phyloP scores from a whole-genome alignment of 352 stramenopile genomes.

The Nothophytophthora sp. region DNA sequence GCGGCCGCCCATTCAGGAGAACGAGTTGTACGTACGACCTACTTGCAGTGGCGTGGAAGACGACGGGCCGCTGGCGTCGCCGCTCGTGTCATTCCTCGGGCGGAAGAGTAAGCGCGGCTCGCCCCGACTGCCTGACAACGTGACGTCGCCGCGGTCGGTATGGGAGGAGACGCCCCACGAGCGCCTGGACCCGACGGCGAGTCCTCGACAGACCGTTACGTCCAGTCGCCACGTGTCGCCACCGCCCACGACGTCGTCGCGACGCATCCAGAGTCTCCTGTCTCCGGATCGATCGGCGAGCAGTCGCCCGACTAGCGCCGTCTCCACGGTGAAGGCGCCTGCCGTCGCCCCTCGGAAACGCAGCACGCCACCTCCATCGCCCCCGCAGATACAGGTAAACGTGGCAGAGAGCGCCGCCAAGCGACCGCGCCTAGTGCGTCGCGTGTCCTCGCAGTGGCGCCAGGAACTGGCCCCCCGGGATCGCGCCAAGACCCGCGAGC shows the following conservation, averaged over 20 bases:
- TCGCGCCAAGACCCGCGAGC: constrained; percentile 58
- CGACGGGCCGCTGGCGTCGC: constrained; percentile 14
- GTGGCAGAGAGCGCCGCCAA: constrained; percentile 14
- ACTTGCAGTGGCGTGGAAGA: constrained; percentile 16
- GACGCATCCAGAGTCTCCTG: constrained; percentile 29
- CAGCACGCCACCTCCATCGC: constrained; percentile 11
- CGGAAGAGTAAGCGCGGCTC: constrained; percentile 38
- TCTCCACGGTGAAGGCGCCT: constrained; percentile 16
- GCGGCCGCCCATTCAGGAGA: constrained; percentile 4
- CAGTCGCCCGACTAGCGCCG: no score
- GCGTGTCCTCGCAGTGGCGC: constrained; percentile 56
- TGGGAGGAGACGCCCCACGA: constrained; percentile 38
- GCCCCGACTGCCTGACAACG: constrained; percentile 21
- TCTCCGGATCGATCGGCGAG: constrained; percentile 19
- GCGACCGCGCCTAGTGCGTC: constrained; percentile 41
- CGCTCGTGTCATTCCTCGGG: constrained; percentile 33
- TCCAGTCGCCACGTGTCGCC: constrained; percentile 14
- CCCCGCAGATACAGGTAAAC: constrained; percentile 5
- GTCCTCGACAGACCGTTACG: constrained; percentile 22
- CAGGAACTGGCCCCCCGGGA: constrained; percentile 56
- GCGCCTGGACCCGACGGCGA: constrained; percentile 33
- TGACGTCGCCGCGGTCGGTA: constrained; percentile 39
- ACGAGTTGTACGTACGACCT: constrained; percentile 5
- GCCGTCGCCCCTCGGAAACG: constrained; percentile 14
- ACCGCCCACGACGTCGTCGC: constrained; percentile 19